Conservation (phyloP, 2,329 filamentous ascomycete genomes). For the Alternaria gaisen region DNA sequence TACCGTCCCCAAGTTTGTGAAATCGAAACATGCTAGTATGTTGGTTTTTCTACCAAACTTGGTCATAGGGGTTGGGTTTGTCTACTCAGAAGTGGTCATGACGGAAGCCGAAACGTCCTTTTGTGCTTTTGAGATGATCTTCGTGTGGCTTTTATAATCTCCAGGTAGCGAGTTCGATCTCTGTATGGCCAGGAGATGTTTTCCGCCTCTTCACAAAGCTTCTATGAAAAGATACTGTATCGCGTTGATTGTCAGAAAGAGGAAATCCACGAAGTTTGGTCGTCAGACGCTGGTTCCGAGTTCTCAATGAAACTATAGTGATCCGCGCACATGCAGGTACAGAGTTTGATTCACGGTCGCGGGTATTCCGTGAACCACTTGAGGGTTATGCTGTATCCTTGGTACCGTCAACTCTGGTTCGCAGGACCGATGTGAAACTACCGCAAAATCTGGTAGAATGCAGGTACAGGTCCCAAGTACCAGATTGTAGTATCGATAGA, state of each 20-base stretch:
- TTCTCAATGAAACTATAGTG: background rate
- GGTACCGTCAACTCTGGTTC: slow-evolving; percentile 1
- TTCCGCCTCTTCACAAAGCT: background rate
- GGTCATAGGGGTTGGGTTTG: background rate
- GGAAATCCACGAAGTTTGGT: background rate
- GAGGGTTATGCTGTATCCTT: background rate
- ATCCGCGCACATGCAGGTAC: background rate
- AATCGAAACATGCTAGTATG: background rate
- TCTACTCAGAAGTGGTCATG: background rate
- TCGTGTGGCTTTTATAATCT: background rate
- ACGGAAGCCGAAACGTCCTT: background rate
- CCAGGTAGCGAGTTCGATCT: background rate
- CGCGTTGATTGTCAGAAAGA: background rate
- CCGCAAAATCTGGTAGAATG: background rate
- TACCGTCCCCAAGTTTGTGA: background rate
- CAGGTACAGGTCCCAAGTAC: slow-evolving; percentile 1
- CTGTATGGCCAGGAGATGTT: background rate
- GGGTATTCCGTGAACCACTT: background rate
- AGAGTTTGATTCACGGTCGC: background rate
- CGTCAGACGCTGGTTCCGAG: background rate
- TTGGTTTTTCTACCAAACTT: background rate
- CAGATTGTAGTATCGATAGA: background rate
- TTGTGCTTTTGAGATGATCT: background rate
- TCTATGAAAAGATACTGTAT: background rate
- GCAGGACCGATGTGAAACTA: background rate